Conservation (phyloP, 2,329 filamentous ascomycete genomes). For the Trichoderma simmonsii region DNA sequence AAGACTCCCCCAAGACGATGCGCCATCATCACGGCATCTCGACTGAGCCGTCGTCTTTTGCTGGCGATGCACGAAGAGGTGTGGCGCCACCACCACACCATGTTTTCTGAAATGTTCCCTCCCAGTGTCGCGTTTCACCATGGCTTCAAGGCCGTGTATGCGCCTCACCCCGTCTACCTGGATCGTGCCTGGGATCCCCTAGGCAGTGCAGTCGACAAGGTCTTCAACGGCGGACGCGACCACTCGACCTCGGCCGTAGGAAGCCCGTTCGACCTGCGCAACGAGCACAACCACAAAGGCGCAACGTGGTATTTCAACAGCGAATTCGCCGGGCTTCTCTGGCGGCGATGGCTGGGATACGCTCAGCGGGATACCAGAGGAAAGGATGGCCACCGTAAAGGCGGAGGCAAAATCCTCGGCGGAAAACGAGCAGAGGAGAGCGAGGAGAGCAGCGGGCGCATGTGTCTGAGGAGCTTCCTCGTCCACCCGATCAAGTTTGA, state of each 20-base stretch:
- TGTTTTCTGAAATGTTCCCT: conserved; percentile 80
- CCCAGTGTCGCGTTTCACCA: conserved; percentile 68
- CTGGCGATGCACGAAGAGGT: conserved; percentile 73
- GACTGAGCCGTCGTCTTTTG: conserved; percentile 64
- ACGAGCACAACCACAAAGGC: conserved; percentile 80
- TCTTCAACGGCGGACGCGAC: conserved; percentile 75
- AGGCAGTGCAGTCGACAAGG: conserved; percentile 61
- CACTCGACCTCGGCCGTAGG: conserved; percentile 62
- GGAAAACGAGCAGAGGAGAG: conserved; percentile 51
- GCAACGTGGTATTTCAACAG: conserved; percentile 84
- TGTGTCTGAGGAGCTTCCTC: conserved; percentile 78
- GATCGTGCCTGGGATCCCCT: conserved; percentile 71
- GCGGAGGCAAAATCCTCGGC: conserved; percentile 46
- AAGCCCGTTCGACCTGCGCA: conserved; percentile 63
- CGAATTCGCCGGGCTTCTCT: conserved; percentile 72
- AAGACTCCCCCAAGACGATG: conserved; percentile 61
- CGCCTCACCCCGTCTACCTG: conserved; percentile 76
- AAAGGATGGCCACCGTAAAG: conserved; percentile 44
- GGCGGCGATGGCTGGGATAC: conserved; percentile 72
- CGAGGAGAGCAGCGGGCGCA: conserved; percentile 53
- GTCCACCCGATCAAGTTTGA: conserved; percentile 77
- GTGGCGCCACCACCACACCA: conserved; percentile 62
- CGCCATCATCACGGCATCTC: conserved; percentile 68
- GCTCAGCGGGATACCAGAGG: conserved; percentile 51
- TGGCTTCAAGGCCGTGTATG: conserved; percentile 74